phyloP scores from a whole-genome alignment of 345 rosid species.

The Populus davidiana region DNA sequence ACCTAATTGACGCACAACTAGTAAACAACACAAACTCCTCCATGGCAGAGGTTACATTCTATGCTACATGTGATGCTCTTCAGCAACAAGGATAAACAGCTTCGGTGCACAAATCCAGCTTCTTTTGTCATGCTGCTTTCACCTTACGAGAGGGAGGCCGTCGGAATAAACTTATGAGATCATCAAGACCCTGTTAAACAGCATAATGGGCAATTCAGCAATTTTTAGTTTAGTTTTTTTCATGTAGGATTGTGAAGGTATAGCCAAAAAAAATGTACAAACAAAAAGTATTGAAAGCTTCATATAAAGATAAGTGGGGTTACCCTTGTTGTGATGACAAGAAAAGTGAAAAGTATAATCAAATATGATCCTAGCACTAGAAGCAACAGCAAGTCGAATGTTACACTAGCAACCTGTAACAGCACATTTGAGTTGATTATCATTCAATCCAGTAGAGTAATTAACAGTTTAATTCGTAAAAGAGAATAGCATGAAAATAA shows the following conservation, averaged over 20 bases:
- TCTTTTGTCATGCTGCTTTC: conserved; percentile 29
- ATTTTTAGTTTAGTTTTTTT: not conserved
- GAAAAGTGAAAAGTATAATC: conserved; percentile 87
- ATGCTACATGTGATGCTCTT: conserved; percentile 14
- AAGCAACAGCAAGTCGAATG: conserved; percentile 90
- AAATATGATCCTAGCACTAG: conserved; percentile 87
- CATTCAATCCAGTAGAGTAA: not conserved
- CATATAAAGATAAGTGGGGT: not conserved
- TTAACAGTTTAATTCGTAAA: not conserved
- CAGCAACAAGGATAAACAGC: not conserved
- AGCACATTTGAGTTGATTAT: conserved; percentile 11
- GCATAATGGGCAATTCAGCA: not conserved
- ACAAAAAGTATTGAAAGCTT: not conserved
- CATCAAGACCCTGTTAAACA: conserved; percentile 78
- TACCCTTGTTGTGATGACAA: conserved; percentile 94
- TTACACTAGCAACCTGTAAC: conserved; percentile 95
- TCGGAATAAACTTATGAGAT: conserved; percentile 87
- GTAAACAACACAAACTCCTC: conserved; percentile 5
- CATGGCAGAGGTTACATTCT: conserved; percentile 9
- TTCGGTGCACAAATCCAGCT: not conserved
- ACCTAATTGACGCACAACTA: conserved; percentile 5
- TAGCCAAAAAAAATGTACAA: not conserved
- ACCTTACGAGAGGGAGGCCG: conserved; percentile 87
- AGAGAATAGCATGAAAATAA: not conserved
- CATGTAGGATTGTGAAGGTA: not conserved